phyloP scores from a whole-genome alignment of 306 rosid species.

The Quercus berberidifolia region DNA sequence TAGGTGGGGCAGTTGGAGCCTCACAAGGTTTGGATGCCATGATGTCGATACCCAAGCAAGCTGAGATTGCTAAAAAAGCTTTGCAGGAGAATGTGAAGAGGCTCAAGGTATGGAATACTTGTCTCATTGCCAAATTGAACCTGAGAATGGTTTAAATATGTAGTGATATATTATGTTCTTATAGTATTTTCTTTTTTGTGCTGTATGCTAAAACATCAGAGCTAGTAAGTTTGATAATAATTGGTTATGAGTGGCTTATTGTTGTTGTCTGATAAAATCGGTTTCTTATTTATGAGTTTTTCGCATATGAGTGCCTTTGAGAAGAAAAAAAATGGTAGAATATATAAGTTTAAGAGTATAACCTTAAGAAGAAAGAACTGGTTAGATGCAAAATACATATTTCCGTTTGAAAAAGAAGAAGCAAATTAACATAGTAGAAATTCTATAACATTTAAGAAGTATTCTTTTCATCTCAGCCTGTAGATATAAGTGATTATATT shows the following conservation, averaged over 20 bases:
- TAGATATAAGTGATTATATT: not conserved
- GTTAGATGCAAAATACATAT: no score
- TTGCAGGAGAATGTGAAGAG: slow-evolving; percentile 59
- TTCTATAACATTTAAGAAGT: no score
- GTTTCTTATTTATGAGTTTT: not conserved
- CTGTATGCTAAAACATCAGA: not conserved
- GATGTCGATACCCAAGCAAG: slow-evolving; percentile 64
- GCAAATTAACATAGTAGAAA: no score
- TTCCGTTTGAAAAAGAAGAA: no score
- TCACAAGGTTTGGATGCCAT: slow-evolving; percentile 43
- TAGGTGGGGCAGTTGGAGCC: slow-evolving; percentile 53
- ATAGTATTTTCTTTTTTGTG: not conserved
- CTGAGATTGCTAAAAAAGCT: slow-evolving; percentile 63
- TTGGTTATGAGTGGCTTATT: not conserved
- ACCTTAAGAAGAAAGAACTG: not conserved
- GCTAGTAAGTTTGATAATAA: not conserved
- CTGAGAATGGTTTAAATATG: not conserved
- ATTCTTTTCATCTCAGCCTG: not conserved
- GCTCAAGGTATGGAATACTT: slow-evolving; percentile 60
- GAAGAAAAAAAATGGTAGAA: not conserved
- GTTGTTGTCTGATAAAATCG: not conserved
- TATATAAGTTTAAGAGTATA: not conserved
- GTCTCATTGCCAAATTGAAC: not conserved
- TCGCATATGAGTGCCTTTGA: not conserved
- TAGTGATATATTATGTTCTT: not conserved